Evolutionary conservation across 2,329 filamentous ascomycete genomes (phyloP), one percentile per base, ranked within the genome.

Genomic region (Exophiala aquamarina): DNA sequence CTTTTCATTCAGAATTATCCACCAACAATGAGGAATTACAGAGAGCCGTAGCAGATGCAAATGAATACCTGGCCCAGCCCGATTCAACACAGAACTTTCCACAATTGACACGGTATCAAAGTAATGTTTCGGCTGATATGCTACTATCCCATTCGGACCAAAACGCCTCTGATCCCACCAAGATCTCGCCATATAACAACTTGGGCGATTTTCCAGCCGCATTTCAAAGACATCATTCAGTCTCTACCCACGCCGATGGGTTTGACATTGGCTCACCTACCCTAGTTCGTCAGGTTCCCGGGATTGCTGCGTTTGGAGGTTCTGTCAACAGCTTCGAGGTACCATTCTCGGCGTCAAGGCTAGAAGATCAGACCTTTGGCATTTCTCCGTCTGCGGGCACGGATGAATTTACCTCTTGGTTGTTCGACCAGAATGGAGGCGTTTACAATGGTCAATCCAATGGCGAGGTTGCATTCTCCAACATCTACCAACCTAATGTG

Each of bases 121-220:
- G 35, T 20, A 37, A 20, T 19, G 19, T 37, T 7, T 37, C 35
- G 10, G 35, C 19, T 21, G 35, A 37, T 19, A 13, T 21, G 14
- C 18, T 37, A 6, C 6, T 26, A 26, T 26, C 23, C 6, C 6
- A 26, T 26, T 6, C 11, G 6, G 23, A 26, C 6, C 23, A 26
- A 6, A 26, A 26, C 23, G 23, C 23, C 6, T 26, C 23, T 26
- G 18, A 37, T 20, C n/a, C 35, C n/a, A 37, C 9, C n/a, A 18
- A 13, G 10, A 8, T 19, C 8, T 19, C 35, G 9, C 18, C 35
- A 4, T 37, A 52, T 41, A 6, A 47, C 53, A 17, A 46, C 46
- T 18, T 44, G 42, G 34, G 55, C 47, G 19, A 41, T 65, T 26
- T 49, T 48, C 28, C 44, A 54, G 2, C 46, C 65, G 10, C 58